Percentiles rank a stretch among this genome's conserved stretches.
Evolutionary conservation across 352 stramenopile genomes (phyloP).

Genomic region (Discostella stelligera): DNA sequence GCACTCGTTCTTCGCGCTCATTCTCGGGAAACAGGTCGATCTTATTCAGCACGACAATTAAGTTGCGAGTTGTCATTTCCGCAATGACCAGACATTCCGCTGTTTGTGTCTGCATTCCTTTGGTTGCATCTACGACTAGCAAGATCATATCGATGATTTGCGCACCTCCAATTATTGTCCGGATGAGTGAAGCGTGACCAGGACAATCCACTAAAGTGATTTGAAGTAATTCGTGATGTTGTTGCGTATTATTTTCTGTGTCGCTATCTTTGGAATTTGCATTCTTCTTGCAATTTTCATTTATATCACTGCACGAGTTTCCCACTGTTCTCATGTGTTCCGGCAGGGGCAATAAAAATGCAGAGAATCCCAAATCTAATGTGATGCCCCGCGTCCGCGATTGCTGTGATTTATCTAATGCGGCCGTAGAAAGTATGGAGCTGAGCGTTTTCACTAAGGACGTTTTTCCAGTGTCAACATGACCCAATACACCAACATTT

Average conservation of each 20-base stretch:
- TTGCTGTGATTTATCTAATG: conserved; percentile 98
- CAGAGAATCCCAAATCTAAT: conserved; percentile 97
- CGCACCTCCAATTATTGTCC: conserved; percentile 97
- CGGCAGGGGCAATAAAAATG: conserved; percentile 87
- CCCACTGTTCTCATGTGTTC: conserved; percentile 54
- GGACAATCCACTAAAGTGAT: conserved; percentile 91
- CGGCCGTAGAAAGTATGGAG: conserved; percentile 95
- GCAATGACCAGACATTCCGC: conserved; percentile 96
- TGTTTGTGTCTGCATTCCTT: conserved; percentile 98
- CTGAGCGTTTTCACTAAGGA: conserved; percentile 92
- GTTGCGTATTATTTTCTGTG: conserved; percentile 8
- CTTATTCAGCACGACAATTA: conserved; percentile 97
- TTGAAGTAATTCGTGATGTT: conserved; percentile 81
- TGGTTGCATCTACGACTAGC: conserved; percentile 94
- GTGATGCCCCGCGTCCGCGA: conserved; percentile 95
- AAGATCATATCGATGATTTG: conserved; percentile 99
- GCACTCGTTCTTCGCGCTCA: conserved; percentile 79
- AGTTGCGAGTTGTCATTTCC: conserved; percentile 86
- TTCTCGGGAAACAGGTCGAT: conserved; percentile 89
- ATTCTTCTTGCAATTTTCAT: conserved; percentile 2
- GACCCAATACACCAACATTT: conserved; percentile 97
- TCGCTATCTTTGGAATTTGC: conserved; percentile 12
- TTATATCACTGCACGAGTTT: background rate
- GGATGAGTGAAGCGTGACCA: conserved; percentile 96
- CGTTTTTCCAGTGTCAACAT: conserved; percentile 99